These are phyloP conservation scores for Zychaea mexicana DNA, from an alignment of 371 early-diverging fungal genomes.

Conservation along the genomic window DNA sequence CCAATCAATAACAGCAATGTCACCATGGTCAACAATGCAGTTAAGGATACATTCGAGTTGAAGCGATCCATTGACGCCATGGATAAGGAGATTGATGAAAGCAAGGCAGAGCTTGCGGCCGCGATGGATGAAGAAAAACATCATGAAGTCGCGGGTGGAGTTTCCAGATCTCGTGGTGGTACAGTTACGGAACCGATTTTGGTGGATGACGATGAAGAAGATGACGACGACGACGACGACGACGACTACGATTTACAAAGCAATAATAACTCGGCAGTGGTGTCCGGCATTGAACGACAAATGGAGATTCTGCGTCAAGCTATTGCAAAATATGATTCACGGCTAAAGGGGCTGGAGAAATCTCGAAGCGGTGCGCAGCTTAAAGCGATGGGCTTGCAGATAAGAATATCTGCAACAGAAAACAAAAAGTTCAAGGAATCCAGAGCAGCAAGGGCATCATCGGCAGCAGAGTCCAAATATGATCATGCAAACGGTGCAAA, in stretches of 20 bases:
- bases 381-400: constrained; percentile 22
- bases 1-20: neutral
- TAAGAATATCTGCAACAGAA: constrained; percentile 23
- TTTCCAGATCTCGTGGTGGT: too few relatives aligned
- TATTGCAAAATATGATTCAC: constrained; percentile 2
- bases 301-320: constrained; percentile 6
- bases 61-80: constrained; percentile 12
- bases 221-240: neutral
- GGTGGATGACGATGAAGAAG: neutral
- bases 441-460: neutral
- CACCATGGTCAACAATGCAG: neutral
- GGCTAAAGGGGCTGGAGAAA: neutral
- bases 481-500: neutral
- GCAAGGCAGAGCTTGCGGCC: constrained; percentile 11
- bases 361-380: constrained; percentile 7
- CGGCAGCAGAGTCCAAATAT: neutral
- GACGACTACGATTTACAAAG: too few relatives aligned
- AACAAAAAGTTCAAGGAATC: constrained; percentile 11
- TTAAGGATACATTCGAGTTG: neutral
- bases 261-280: neutral
- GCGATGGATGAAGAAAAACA: constrained; percentile 3
- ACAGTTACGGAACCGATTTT: too few relatives aligned
- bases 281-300: neutral
- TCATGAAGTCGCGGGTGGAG: neutral
- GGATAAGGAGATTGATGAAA: constrained; percentile 9